Conservation (phyloP, 2,329 filamentous ascomycete genomes). For the Colletotrichum sp. region DNA sequence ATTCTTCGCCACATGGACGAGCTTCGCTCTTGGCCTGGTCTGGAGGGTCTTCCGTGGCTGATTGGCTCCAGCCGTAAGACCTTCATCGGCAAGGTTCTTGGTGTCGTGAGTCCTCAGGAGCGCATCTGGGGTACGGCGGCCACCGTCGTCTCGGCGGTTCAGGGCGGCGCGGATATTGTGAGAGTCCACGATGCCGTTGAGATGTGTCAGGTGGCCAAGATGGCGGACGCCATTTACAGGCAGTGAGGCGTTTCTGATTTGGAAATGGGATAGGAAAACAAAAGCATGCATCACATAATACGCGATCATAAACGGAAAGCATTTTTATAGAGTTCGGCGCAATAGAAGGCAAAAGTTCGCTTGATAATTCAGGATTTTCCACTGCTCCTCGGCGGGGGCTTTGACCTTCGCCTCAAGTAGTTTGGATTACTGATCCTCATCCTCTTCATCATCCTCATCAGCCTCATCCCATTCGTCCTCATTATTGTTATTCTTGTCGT, state of each 20-base stretch:
- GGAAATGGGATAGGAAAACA: neutral
- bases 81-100: constrained; percentile 86
- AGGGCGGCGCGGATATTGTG: constrained; percentile 89
- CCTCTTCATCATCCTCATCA: neutral
- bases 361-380: neutral
- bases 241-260: constrained; percentile 30
- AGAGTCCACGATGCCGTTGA: constrained; percentile 89
- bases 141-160: constrained; percentile 83
- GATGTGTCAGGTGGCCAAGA: constrained; percentile 83
- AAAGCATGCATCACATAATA: neutral
- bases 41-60: constrained; percentile 82
- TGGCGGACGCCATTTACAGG: constrained; percentile 93
- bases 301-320: neutral
- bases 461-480: neutral
- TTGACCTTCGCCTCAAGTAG: neutral
- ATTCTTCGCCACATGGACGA: constrained; percentile 72
- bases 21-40: constrained; percentile 67
- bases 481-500: neutral
- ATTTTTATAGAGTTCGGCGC: neutral
- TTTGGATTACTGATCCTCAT: neutral
- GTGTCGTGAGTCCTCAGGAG: constrained; percentile 71
- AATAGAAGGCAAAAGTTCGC: neutral
- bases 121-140: constrained; percentile 87
- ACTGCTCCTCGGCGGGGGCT: neutral
- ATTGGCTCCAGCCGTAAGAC: constrained; percentile 88